These are phyloP conservation scores for Parathielavia hyrcaniae DNA, from an alignment of 495 filamentous ascomycete species.

Conservation along the genomic window DNA sequence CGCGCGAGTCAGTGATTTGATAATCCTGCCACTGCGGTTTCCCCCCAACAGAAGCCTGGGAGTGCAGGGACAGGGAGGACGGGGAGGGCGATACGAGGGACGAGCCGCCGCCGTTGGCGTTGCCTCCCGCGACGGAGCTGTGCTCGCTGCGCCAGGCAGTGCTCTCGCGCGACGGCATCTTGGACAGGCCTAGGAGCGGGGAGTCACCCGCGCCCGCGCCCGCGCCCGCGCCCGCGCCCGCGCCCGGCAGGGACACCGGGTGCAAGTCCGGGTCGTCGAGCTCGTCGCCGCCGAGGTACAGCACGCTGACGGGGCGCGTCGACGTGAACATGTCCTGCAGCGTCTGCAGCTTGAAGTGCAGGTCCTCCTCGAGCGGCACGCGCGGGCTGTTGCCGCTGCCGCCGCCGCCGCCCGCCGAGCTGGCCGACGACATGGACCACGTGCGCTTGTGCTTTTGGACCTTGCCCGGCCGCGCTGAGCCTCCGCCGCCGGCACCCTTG, in stretches of 20 bases:
- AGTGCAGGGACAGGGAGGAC: slow-evolving; percentile 55
- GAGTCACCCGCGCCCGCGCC: no score
- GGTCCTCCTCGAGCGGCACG: slow-evolving; percentile 73
- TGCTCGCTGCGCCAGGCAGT: slow-evolving; percentile 52
- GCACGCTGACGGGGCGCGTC: slow-evolving; percentile 73
- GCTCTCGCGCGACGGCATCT: slow-evolving; percentile 51
- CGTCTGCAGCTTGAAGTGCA: slow-evolving; percentile 73
- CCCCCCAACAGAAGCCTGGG: slow-evolving; percentile 40
- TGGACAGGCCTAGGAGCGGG: slow-evolving; percentile 48
- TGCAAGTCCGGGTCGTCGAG: slow-evolving; percentile 83
- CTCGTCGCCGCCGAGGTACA: slow-evolving; percentile 77
- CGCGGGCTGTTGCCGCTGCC: no score
- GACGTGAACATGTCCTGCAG: slow-evolving; percentile 96
- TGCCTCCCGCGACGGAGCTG: slow-evolving; percentile 37
- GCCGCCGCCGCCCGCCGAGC: slow-evolving; percentile 57
- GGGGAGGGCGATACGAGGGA: slow-evolving; percentile 69
- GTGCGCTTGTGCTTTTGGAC: slow-evolving; percentile 84
- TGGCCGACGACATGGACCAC: slow-evolving; percentile 91
- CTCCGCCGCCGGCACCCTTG: slow-evolving; percentile 47
- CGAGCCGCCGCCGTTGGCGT: slow-evolving; percentile 40
- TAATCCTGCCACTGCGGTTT: slow-evolving; percentile 52
- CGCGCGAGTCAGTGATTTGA: slow-evolving; percentile 26
- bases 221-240: slow-evolving; percentile 52
- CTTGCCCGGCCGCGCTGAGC: slow-evolving; percentile 60
- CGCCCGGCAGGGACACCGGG: slow-evolving; percentile 70